Conservation (phyloP, 108 stramenopile genomes). For the Conticribra guillardii region DNA sequence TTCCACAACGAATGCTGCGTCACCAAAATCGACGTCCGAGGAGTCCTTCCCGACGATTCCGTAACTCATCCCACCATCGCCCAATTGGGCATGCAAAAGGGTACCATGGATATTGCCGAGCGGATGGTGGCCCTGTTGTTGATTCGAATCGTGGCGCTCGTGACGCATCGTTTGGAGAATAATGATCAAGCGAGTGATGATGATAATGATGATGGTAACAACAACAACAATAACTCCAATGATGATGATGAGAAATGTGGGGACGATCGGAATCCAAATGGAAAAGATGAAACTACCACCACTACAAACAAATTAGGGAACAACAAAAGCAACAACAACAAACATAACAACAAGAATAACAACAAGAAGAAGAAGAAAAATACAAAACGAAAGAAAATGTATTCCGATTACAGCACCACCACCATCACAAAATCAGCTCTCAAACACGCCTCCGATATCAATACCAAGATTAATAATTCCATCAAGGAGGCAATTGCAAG, state of each 20-base stretch:
- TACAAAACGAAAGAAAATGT: constrained; percentile 14
- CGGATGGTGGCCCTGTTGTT: constrained; percentile 68
- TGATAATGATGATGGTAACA: too few species aligned
- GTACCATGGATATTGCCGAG: constrained; percentile 34
- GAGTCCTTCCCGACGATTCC: too few species aligned
- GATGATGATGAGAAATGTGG: not conserved
- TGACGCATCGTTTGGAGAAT: constrained; percentile 42
- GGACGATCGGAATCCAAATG: too few species aligned
- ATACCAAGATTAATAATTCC: not conserved
- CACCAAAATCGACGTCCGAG: too few species aligned
- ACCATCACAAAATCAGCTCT: constrained; percentile 26
- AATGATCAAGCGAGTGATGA: too few species aligned
- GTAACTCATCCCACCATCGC: not conserved
- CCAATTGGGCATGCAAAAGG: not conserved
- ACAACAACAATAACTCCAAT: too few species aligned
- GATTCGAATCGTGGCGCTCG: constrained; percentile 67
- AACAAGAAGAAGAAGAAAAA: constrained; percentile 4
- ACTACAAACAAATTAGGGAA: not conserved
- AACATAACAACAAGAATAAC: not conserved
- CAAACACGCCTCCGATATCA: not conserved
- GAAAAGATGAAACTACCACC: not conserved
- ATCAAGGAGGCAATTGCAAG: constrained; percentile 5
- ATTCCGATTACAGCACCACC: constrained; percentile 35
- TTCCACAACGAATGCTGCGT: too few species aligned
- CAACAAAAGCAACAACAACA: not conserved